Evolutionary conservation across 768 basidiomycete species (phyloP), one percentile per base, ranked within the genome.

Genomic region (Termitomyces sp.): DNA sequence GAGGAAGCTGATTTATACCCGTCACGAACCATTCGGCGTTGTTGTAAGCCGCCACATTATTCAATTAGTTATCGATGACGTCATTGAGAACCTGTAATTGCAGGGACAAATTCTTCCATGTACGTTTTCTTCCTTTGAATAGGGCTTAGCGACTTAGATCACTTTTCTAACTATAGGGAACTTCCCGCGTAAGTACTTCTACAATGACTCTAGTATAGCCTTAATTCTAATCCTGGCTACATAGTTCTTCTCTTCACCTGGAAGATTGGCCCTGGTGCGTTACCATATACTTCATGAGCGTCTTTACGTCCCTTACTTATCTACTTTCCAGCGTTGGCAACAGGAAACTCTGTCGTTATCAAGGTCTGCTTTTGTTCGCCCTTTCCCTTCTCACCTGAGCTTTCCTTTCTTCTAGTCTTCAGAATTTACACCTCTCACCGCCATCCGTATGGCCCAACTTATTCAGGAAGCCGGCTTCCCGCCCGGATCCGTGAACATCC

Each of bases 401-500:
- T 14, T 7, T 37, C 1, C 11, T 3, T 9, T 35, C 28, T 38
- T 26, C 22, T 45, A 88, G 73, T 85, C 90, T 8, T 90, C 89
- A 1, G 90, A 91, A 62, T 74, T 90, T 58, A 90, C 90, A 0
- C 88, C 90, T 11, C 68, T 90, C 35, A 81, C 84, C 6, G 88
- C 87, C 12, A 69, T 91, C 51, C 74, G 74, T 32, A 65, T 84
- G 58, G 69, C 69, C 47, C 68, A 73, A n/a, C 77, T 94, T 49
- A 73, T 85, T 59, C 64, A 78, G 15, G 82, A 92, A 65, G 89
- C 88, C 1, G 90, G 89, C 10, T 84, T 90, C 71, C 90, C 90
- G 5, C 75, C 83, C 1, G 90, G 93, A 54, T 86, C 87, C 35
- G 76, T 94, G 59, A 93, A 94, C 69, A 71, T 90, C 58, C 66